Conservation (phyloP, 345 rosid genomes). For the Eucalyptus lansdowneana region DNA sequence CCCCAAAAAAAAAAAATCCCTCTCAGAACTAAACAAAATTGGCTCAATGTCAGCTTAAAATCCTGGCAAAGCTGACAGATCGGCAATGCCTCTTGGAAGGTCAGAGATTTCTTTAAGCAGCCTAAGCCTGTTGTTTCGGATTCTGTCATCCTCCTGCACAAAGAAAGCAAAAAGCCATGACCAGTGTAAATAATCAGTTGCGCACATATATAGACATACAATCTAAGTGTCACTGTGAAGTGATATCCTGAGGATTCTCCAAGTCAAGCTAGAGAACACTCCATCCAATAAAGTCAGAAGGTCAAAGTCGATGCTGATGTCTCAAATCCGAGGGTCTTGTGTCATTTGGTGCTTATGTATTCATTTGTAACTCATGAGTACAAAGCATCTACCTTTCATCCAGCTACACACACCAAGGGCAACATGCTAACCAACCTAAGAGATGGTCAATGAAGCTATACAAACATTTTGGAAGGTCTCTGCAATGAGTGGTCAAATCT, state of each 20-base stretch:
- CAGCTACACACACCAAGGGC: neutral
- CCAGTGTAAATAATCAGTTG: neutral
- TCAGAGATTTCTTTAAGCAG: constrained; percentile 63
- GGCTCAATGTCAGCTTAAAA: constrained; percentile 22
- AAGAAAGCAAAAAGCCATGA: neutral
- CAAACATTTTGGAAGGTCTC: neutral
- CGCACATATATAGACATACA: neutral
- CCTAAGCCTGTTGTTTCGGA: constrained; percentile 67
- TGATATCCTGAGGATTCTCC: neutral
- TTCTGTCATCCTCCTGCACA: constrained; percentile 66
- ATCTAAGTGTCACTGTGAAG: neutral
- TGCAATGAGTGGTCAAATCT: neutral
- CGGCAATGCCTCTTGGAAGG: constrained; percentile 71
- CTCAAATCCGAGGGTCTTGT: neutral
- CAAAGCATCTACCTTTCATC: neutral
- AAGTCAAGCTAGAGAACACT: neutral
- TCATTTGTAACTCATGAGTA: neutral
- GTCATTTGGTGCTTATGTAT: neutral
- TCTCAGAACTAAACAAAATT: neutral
- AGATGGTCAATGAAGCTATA: neutral
- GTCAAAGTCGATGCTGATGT: neutral
- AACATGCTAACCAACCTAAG: neutral
- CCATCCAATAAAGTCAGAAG: neutral
- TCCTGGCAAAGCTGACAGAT: constrained; percentile 72
- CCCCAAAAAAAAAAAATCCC: neutral